Evolutionary conservation across 345 rosid species (phyloP).

Genomic region (Iberis pinnata): DNA sequence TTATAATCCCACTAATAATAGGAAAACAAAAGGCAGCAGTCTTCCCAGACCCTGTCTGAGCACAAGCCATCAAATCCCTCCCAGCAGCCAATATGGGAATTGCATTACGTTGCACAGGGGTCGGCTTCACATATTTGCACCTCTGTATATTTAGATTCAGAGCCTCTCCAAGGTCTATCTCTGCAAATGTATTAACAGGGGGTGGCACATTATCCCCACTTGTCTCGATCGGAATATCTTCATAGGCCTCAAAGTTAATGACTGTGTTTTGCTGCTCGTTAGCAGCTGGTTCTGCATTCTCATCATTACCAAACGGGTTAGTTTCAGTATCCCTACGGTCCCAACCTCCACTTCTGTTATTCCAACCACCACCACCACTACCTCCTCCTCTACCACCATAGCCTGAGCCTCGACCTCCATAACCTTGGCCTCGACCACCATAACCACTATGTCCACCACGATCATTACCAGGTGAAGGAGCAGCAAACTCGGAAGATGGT

Average conservation of each 20-base stretch:
- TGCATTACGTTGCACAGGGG: conserved; percentile 93
- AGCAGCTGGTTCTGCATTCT: conserved; percentile 33
- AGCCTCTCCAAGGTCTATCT: conserved; percentile 90
- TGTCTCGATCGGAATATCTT: conserved; percentile 94
- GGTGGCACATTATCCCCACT: conserved; percentile 92
- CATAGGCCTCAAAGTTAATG: conserved; percentile 94
- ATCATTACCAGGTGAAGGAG: conserved; percentile 38
- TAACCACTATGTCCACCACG: conserved; percentile 42
- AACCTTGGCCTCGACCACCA: conserved; percentile 29
- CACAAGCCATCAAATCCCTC: conserved; percentile 98
- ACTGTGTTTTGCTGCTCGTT: conserved; percentile 67
- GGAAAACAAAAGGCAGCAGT: conserved; percentile 99
- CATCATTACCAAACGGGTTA: conserved; percentile 82
- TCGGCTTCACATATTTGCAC: conserved; percentile 96
- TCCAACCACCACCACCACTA: conserved; percentile 32
- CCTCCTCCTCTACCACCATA: conserved; percentile 18
- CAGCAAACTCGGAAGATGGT: conserved; percentile 41
- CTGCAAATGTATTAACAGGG: conserved; percentile 88
- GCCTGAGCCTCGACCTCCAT: conserved; percentile 23
- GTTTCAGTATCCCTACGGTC: conserved; percentile 73
- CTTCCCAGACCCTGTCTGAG: conserved; percentile 99
- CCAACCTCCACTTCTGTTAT: conserved; percentile 66
- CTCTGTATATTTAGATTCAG: conserved; percentile 72
- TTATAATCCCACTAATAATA: conserved; percentile 88
- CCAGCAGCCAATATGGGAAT: conserved; percentile 82